phyloP scores from a whole-genome alignment of 352 stramenopile genomes.

The Peronospora farinosa region DNA sequence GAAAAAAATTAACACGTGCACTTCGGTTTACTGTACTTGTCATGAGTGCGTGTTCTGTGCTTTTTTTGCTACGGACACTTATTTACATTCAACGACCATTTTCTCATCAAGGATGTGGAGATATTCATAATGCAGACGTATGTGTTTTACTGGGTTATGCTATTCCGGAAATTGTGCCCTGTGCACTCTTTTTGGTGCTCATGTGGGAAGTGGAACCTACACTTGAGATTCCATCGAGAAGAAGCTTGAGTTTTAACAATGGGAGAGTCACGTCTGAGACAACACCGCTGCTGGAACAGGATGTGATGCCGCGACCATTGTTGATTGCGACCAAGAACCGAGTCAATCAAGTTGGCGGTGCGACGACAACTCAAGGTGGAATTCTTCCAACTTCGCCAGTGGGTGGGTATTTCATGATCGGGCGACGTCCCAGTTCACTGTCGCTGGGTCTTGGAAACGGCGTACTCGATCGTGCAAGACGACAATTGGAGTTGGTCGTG shows the following conservation, averaged over 20 bases:
- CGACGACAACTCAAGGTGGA: constrained; percentile 1
- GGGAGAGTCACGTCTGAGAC: constrained; percentile 32
- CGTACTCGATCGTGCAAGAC: constrained; percentile 43
- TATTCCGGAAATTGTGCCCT: constrained; percentile 66
- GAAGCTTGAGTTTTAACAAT: constrained; percentile 44
- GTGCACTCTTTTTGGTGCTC: constrained; percentile 70
- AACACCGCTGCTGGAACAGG: constrained; percentile 45
- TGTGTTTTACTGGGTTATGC: constrained; percentile 72
- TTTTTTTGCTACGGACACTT: constrained; percentile 67
- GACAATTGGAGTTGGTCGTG: constrained; percentile 34
- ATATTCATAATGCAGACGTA: constrained; percentile 49
- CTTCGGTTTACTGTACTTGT: constrained; percentile 67
- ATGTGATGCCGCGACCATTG: constrained; percentile 15
- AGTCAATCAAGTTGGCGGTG: constrained; percentile 1
- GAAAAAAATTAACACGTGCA: constrained; percentile 67
- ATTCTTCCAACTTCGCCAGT: constrained; percentile 12
- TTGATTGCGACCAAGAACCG: constrained; percentile 13
- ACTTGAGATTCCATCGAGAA: constrained; percentile 49
- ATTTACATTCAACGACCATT: constrained; percentile 80
- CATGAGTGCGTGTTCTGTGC: constrained; percentile 55
- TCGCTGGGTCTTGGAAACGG: constrained; percentile 51
- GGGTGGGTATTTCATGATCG: constrained; percentile 21
- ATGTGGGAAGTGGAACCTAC: constrained; percentile 83
- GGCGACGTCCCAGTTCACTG: constrained; percentile 48
- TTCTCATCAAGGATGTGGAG: constrained; percentile 61